Percentiles rank a stretch among this genome's conserved stretches.
Conservation (phyloP, 176 grass and related monocot species). For the Neostapfia colusana region DNA sequence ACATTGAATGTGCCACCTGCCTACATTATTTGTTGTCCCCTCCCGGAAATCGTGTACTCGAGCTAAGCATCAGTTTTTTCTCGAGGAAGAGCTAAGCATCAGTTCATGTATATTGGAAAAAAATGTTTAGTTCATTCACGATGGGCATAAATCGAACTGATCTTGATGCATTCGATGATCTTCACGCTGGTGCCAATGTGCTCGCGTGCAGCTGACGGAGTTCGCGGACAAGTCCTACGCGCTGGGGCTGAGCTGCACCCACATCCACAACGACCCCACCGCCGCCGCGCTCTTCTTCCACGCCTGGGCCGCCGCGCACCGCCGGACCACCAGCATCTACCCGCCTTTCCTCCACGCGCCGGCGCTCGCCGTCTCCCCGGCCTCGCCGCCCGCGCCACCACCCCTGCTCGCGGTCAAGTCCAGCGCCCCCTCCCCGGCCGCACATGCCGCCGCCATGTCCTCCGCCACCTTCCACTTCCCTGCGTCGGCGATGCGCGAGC, state of each 20-base stretch:
- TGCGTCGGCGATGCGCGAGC: constrained; percentile 38
- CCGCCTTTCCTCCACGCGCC: constrained; percentile 73
- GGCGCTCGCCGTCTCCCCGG: constrained; percentile 35
- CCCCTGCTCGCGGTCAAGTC: constrained; percentile 58
- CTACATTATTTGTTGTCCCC: neutral
- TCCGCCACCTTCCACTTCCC: constrained; percentile 82
- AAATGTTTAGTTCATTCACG: neutral
- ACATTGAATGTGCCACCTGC: constrained; percentile 31
- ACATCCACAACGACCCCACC: constrained; percentile 78
- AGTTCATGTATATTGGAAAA: neutral
- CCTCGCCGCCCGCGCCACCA: neutral
- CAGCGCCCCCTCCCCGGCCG: neutral
- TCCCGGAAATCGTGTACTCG: no score
- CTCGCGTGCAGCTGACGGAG: constrained; percentile 61
- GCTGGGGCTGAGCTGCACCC: constrained; percentile 71
- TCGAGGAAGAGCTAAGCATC: neutral
- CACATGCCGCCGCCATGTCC: constrained; percentile 30
- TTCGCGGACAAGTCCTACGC: constrained; percentile 73
- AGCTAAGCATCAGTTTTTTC: no score
- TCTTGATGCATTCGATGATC: neutral
- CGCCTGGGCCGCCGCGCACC: constrained; percentile 71
- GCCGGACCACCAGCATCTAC: constrained; percentile 42
- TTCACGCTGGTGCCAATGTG: neutral
- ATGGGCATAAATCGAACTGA: neutral
- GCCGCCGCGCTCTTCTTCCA: constrained; percentile 58